Evolutionary conservation across 2,329 filamentous ascomycete genomes (phyloP), one percentile per base, ranked within the genome.

Genomic region (Sordariomycetes sp.): DNA sequence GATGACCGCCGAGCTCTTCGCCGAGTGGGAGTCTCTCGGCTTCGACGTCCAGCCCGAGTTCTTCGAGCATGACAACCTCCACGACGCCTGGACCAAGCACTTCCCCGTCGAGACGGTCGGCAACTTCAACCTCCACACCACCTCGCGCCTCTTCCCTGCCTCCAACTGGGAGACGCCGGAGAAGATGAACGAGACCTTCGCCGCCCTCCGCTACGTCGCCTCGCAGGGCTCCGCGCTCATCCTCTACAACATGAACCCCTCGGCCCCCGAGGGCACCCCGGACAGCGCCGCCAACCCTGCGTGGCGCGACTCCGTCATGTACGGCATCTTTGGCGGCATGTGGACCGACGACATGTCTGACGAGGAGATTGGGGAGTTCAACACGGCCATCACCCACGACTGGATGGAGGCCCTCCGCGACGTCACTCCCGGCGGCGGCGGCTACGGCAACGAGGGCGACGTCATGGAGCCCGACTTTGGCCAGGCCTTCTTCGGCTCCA

Each of bases 1-100:
- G 2, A 71, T 78, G n/a, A 65, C 82, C n/a, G 61, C 66, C 2
- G 75, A 77, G 2, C 75, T 78, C 58, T 65, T 70, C 10, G 61
- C 67, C 20, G 68, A 65, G 5, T 70, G 81, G 10, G 65, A 70
- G 20, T 56, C 62, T 15, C 63, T 72, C 52, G 63, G 64, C 54
- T 67, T 75, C 32, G 60, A 62, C 22, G 67, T 63, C 58, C 58
- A 61, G 60, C 75, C 55, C 32, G 32, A 22, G 20, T 56, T 25
- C 32, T 56, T 56, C 48, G 55, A 56, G 55, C 55, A 80, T 45
- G 61, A 71, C 25, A 78, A 78, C 48, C 73, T 74, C 59, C 65
- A 67, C 62, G 74, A 74, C 34, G 67, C 62, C 68, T 68, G 45
- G 69, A 69, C 5, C 74, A 35, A 10, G 17, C 55, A 76, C 10